Base-by-base conservation (phyloP, 768 basidiomycete species). In the Suillus decipiens region DNA sequence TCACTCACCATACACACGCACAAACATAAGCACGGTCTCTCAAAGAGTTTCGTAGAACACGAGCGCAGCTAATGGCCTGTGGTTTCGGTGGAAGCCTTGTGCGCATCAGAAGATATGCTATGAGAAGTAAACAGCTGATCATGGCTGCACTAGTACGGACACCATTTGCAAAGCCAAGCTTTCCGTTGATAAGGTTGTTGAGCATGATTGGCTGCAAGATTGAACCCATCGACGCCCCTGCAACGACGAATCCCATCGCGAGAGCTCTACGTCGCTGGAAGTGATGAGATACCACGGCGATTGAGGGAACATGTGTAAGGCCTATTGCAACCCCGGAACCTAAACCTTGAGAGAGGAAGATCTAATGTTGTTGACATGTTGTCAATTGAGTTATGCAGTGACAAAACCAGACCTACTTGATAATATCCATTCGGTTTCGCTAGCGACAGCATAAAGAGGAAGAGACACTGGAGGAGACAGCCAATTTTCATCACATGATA, bases 391-490 rank as follows among this genome's bases (percentile, higher is more conserved):
- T 9, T 14, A 22, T 3, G 19, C 50, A 51, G 41, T 47, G 12
- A 11, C 57, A 41, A 0, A 34, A 3, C 10, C 33, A 10, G 76
- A 64, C 70, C 3, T 15, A 75, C 78, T 68, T 78, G 75, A 41
- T 78, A 77, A 34, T 75, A 77, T 34, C 71, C 64, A 15, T 75
- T 74, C 37, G 77, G 73, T 31, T 74, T 67, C 7, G 77, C 73
- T 5, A 84, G 67, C 6, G 83, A 83, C 43, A 84, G 77, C 76
- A 81, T 74, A 68, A 79, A 82, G 43, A 78, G 70, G n/a, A 74
- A 78, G 53, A 79, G 65, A 1, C 76, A 71, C 62, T 82, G 80
- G 33, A 86, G 75, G 39, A 77, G 36, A 8, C 79, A 74, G 0
- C 84, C 85, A 47, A 70, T 72, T 42, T 81, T 77, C 69, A 82